Conservation (phyloP, 225 moss, liverwort and hornwort species). For the Lunularia cruciata region DNA sequence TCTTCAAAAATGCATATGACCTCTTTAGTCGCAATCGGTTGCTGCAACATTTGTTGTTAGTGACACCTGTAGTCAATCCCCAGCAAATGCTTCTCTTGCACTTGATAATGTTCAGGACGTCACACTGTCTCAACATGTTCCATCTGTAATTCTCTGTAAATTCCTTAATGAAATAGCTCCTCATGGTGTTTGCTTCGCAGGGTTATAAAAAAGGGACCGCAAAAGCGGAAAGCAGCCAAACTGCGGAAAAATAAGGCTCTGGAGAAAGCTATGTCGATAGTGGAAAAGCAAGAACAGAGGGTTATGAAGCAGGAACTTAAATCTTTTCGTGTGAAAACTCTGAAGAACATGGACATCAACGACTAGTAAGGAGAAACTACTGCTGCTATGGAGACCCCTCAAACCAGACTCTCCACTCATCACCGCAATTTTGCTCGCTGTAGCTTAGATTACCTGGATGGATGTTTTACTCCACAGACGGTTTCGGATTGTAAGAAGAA, state of each 20-base stretch:
- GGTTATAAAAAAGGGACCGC: slow-evolving; percentile 55
- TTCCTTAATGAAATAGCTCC: too few relatives aligned
- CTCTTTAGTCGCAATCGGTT: too few relatives aligned
- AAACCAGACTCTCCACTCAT: background rate
- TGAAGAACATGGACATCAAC: slow-evolving; percentile 44
- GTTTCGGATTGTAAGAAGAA: background rate
- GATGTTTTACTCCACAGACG: background rate
- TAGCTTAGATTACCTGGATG: slow-evolving; percentile 2
- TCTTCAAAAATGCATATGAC: too few relatives aligned
- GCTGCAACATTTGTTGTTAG: too few relatives aligned
- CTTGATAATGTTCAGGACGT: too few relatives aligned
- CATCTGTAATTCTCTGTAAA: too few relatives aligned
- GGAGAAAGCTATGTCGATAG: slow-evolving; percentile 66
- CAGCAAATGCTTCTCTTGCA: too few relatives aligned
- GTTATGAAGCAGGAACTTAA: slow-evolving; percentile 63
- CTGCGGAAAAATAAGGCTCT: slow-evolving; percentile 83
- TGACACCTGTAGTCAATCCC: too few relatives aligned
- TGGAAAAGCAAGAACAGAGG: slow-evolving; percentile 81
- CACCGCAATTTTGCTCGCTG: background rate
- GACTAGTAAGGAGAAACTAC: background rate
- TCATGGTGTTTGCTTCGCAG: slow-evolving; percentile 17
- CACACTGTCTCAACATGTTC: too few relatives aligned
- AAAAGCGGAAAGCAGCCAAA: slow-evolving; percentile 69
- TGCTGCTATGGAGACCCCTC: background rate
- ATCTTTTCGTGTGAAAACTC: slow-evolving; percentile 52